These are phyloP conservation scores for Cladosporium sp. DNA, from an alignment of 2,329 filamentous ascomycete species.

Conservation along the genomic window DNA sequence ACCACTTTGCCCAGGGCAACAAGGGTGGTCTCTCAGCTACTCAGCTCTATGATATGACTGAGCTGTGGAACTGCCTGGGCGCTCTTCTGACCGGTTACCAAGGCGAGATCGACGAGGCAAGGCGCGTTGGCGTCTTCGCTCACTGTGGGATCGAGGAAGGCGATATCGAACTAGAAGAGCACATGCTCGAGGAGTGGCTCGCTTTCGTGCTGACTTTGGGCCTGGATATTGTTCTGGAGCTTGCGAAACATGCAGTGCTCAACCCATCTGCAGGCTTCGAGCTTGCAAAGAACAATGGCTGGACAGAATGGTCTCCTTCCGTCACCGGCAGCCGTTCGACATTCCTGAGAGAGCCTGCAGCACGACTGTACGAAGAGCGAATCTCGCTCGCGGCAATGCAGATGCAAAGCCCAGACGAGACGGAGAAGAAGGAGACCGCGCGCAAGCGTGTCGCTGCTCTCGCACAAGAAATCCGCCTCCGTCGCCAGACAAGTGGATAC, in stretches of 20 bases:
- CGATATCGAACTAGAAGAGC: slow-evolving; percentile 54
- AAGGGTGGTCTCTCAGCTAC: slow-evolving; percentile 53
- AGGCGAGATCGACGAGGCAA: slow-evolving; percentile 55
- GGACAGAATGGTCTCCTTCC: slow-evolving; percentile 56
- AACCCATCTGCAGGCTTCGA: slow-evolving; percentile 50
- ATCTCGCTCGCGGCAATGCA: slow-evolving; percentile 36
- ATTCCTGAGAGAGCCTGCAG: slow-evolving; percentile 62
- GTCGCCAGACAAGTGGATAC: slow-evolving; percentile 38
- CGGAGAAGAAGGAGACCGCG: slow-evolving; percentile 39
- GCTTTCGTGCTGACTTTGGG: slow-evolving; percentile 61
- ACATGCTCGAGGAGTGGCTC: slow-evolving; percentile 62
- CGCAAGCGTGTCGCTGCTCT: slow-evolving; percentile 46
- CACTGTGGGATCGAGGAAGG: slow-evolving; percentile 47
- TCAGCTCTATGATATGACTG: slow-evolving; percentile 64
- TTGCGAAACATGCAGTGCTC: slow-evolving; percentile 46
- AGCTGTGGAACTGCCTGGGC: slow-evolving; percentile 63
- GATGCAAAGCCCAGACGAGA: slow-evolving; percentile 38
- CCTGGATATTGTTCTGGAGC: slow-evolving; percentile 55
- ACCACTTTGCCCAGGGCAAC: slow-evolving; percentile 61
- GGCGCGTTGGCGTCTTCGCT: slow-evolving; percentile 58
- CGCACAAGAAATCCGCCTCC: slow-evolving; percentile 44
- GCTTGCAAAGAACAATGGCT: slow-evolving; percentile 55
- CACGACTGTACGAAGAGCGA: slow-evolving; percentile 59
- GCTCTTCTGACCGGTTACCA: slow-evolving; percentile 58
- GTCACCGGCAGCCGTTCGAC: slow-evolving; percentile 50